These are phyloP conservation scores for Dryas alaskensis DNA, from an alignment of 306 rosid species.

Conservation along the genomic window DNA sequence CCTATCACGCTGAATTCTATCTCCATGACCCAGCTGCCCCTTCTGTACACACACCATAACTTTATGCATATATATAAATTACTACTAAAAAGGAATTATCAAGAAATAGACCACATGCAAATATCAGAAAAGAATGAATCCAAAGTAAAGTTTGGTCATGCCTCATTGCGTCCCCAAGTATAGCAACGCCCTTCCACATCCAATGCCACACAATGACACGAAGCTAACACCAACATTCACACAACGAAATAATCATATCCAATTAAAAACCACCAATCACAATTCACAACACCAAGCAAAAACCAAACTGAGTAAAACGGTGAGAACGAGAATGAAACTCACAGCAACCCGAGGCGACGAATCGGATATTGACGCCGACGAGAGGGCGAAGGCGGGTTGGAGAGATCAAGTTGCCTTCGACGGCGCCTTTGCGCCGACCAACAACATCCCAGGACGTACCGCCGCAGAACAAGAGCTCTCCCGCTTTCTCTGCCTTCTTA, in stretches of 20 bases:
- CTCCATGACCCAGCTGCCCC: constrained; percentile 99
- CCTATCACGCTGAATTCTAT: constrained; percentile 86
- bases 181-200: constrained; percentile 95
- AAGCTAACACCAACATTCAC: constrained; percentile 47
- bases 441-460: constrained; percentile 81
- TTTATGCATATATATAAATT: constrained; percentile 16
- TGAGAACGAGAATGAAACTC: constrained; percentile 11
- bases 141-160: constrained; percentile 22
- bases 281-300: not conserved
- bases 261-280: not conserved
- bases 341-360: constrained; percentile 83
- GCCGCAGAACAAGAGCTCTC: constrained; percentile 94
- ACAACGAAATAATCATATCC: constrained; percentile 9
- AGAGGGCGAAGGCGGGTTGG: constrained; percentile 93
- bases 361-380: constrained; percentile 67
- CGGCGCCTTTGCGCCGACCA: constrained; percentile 74
- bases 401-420: constrained; percentile 72
- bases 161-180: constrained; percentile 99
- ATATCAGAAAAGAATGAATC: constrained; percentile 9
- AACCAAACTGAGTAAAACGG: not conserved
- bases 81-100: not conserved
- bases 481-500: constrained; percentile 43
- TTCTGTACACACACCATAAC: constrained; percentile 57
- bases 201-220: constrained; percentile 97
- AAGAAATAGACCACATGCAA: not conserved